These are phyloP conservation scores for Plantago elongata DNA, from an alignment of 257 asterid species.

Conservation along the genomic window DNA sequence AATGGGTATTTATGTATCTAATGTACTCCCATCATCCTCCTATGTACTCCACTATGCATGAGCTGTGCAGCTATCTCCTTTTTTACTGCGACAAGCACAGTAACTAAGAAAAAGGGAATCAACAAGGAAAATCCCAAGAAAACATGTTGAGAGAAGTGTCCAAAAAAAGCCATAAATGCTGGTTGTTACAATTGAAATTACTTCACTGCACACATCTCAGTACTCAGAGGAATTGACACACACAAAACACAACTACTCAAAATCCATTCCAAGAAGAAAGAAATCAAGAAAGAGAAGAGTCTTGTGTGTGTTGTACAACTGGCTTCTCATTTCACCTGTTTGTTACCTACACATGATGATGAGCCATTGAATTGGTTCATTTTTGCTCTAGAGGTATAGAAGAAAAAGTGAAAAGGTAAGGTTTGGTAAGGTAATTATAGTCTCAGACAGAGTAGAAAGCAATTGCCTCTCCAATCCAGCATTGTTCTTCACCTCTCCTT, in stretches of 20 bases:
- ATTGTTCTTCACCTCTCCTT: slow-evolving; percentile 36
- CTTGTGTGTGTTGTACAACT: slow-evolving; percentile 24
- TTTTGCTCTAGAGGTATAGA: slow-evolving; percentile 37
- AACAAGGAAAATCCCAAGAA: background rate
- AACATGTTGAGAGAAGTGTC: background rate
- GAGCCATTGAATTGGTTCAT: slow-evolving; percentile 14
- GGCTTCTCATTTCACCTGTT: slow-evolving; percentile 22
- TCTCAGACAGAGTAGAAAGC: slow-evolving; percentile 34
- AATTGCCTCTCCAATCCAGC: slow-evolving; percentile 26
- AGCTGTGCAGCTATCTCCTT: slow-evolving; percentile 1
- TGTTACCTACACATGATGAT: slow-evolving; percentile 22
- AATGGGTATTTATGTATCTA: no score
- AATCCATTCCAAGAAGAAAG: background rate
- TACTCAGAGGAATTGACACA: no score
- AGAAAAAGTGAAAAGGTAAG: slow-evolving; percentile 44
- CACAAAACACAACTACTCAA: no score
- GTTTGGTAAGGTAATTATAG: slow-evolving; percentile 54
- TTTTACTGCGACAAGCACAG: slow-evolving; percentile 19
- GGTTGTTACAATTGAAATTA: slow-evolving; percentile 26
- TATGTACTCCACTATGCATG: no score
- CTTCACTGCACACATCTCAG: background rate
- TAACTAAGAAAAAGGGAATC: background rate
- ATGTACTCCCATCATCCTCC: no score
- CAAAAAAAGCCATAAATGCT: slow-evolving; percentile 27
- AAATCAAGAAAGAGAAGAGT: slow-evolving; percentile 7